These are phyloP conservation scores for Leccinum truebloodii DNA, from an alignment of 768 basidiomycete species.

Conservation along the genomic window DNA sequence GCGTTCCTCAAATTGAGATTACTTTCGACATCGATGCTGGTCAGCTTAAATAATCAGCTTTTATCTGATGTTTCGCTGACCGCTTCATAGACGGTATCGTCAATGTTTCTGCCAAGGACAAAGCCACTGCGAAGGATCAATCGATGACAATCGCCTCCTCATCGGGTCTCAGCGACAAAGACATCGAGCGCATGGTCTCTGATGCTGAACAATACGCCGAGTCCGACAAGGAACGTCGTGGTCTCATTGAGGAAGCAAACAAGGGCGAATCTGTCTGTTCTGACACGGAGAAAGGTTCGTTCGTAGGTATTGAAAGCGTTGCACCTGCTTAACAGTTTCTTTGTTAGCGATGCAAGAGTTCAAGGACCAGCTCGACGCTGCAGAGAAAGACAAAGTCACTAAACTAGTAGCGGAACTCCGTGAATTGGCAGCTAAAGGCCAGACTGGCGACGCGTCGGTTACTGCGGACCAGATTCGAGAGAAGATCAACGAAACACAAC, in stretches of 20 bases:
- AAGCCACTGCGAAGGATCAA: slow-evolving; percentile 87
- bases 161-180: slow-evolving; percentile 93
- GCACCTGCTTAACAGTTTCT: slow-evolving; percentile 3
- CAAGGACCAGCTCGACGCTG: slow-evolving; percentile 91
- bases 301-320: neutral
- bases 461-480: slow-evolving; percentile 87
- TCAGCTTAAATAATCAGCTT: slow-evolving; percentile 29
- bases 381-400: slow-evolving; percentile 93
- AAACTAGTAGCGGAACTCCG: slow-evolving; percentile 86
- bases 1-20: slow-evolving; percentile 78
- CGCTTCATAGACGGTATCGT: slow-evolving; percentile 79
- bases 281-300: slow-evolving; percentile 92
- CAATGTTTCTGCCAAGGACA: slow-evolving; percentile 95
- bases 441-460: slow-evolving; percentile 77
- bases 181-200: slow-evolving; percentile 95
- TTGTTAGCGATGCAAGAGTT: slow-evolving; percentile 88
- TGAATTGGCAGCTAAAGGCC: slow-evolving; percentile 87
- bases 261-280: slow-evolving; percentile 92
- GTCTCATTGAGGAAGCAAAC: slow-evolving; percentile 94
- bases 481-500: slow-evolving; percentile 92
- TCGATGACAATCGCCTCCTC: slow-evolving; percentile 98
- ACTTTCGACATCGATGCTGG: slow-evolving; percentile 98
- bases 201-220: slow-evolving; percentile 96
- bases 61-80: slow-evolving; percentile 2
- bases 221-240: slow-evolving; percentile 83